Evolutionary conservation across 2,329 filamentous ascomycete genomes (phyloP).

Genomic region (Talaromyces amestolkiae): DNA sequence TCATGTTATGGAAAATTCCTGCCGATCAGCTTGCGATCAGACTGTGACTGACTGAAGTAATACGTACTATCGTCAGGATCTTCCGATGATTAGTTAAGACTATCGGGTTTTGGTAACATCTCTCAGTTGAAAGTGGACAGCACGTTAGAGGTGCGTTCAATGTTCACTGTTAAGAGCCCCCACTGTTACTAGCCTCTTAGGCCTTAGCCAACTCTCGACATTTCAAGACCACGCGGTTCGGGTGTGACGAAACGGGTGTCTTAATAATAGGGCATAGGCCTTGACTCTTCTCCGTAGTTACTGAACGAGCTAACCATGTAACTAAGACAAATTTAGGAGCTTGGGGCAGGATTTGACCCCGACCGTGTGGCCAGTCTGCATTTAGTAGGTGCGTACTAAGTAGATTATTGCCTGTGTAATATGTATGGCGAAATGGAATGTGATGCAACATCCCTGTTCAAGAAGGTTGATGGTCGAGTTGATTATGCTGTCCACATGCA

Average conservation of each 20-base stretch:
- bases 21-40: conserved; percentile 7
- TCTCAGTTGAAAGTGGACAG: not conserved
- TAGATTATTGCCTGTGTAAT: not conserved
- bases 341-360: conserved; percentile 9
- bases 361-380: not conserved
- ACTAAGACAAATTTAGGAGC: not conserved
- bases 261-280: not conserved
- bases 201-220: not conserved
- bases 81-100: not conserved
- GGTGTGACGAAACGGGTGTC: conserved; percentile 12
- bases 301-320: too few species aligned
- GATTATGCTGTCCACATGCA: not conserved
- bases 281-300: not conserved
- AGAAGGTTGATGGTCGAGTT: not conserved
- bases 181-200: not conserved
- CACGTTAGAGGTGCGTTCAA: not conserved
- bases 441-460: conserved; percentile 2
- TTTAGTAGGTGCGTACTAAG: not conserved
- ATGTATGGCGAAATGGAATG: not conserved
- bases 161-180: not conserved
- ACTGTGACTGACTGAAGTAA: not conserved
- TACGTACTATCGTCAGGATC: conserved; percentile 1
- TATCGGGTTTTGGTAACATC: conserved; percentile 5
- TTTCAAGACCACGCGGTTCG: conserved; percentile 6
- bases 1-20: not conserved